Base-by-base conservation (phyloP, 352 stramenopile species). In the Pythium apleroticum region DNA sequence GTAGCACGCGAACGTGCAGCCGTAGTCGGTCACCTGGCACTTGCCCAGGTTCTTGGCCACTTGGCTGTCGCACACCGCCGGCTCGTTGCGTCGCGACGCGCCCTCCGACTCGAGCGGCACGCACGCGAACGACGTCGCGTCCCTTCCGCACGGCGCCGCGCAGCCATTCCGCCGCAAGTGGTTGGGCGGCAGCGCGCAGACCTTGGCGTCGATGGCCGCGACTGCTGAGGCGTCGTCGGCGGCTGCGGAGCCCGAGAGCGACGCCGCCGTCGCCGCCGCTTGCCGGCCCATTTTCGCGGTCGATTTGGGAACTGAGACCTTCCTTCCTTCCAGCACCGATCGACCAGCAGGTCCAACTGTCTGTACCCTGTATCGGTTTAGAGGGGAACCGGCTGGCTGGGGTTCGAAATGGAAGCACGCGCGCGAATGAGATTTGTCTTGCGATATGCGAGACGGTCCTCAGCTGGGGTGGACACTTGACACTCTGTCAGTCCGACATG, bases 1-100 rank as follows among this genome's bases (percentile, higher is more conserved):
- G 43, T 27, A 50, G 43, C 43, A 50, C 43, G 43, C 43, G 43
- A 28, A 25, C 43, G 43, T 27, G 20, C 43, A 50, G n/a, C 43
- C 43, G 43, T 50, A 50, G 43, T 50, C 43, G n/a, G 43, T 50
- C 43, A 15, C 43, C 9, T 27, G 10, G n/a, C 43, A 50, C 43
- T 50, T 50, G 43, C 43, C 43, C n/a, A 50, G 43, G 43, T 24
- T 22, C 19, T 5, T 27, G 3, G 6, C 19, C 43, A 50, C 43
- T 50, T 50, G 43, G 43, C 22, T 28, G 19, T 17, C n/a, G 11
- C 43, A 50, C 20, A 50, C 43, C 5, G 20, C 7, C 20, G 20
- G 43, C n/a, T 22, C 22, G n/a, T 22, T 17, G 20, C 43, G 43
- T 27, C 43, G 8, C 20, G 43, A 27, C 4, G 43, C 19, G 19